These are phyloP conservation scores for Abrus pulchellus DNA, from an alignment of 306 rosid species.

Conservation along the genomic window DNA sequence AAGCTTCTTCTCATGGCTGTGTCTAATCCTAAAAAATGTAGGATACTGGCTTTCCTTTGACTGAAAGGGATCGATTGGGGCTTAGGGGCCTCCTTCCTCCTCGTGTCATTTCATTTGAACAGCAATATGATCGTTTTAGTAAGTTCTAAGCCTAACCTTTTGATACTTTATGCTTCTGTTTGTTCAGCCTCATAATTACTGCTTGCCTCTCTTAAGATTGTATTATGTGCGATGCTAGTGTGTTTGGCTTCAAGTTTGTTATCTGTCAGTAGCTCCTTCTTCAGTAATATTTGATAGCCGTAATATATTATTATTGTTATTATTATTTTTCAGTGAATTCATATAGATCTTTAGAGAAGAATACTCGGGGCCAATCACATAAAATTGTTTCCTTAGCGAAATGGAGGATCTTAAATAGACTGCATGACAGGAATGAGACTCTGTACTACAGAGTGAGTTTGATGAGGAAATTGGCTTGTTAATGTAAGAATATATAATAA, in stretches of 20 bases:
- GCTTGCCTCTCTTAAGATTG: constrained; percentile 12
- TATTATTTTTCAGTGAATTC: constrained; percentile 73
- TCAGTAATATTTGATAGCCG: not conserved
- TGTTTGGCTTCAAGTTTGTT: not conserved
- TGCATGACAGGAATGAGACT: constrained; percentile 94
- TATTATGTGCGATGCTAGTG: not conserved
- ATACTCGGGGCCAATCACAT: constrained; percentile 74
- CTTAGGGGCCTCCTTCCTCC: constrained; percentile 96
- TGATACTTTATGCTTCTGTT: constrained; percentile 2
- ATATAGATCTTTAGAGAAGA: constrained; percentile 82
- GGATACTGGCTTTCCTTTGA: constrained; percentile 92
- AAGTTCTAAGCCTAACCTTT: constrained; percentile 47
- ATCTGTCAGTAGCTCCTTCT: not conserved
- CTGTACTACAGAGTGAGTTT: constrained; percentile 82
- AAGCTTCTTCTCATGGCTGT: constrained; percentile 21
- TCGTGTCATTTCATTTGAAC: constrained; percentile 84
- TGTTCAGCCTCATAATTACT: constrained; percentile 21
- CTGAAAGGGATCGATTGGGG: constrained; percentile 90
- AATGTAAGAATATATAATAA: constrained; percentile 25
- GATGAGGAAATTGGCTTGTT: constrained; percentile 31
- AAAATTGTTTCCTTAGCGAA: constrained; percentile 71
- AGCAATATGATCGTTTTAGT: constrained; percentile 90
- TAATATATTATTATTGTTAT: not conserved
- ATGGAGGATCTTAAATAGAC: constrained; percentile 92
- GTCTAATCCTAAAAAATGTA: constrained; percentile 44